Evolutionary conservation across 495 filamentous ascomycete species (phyloP), one percentile per base, ranked within the genome.

Genomic region (Penicillium diatomitis): DNA sequence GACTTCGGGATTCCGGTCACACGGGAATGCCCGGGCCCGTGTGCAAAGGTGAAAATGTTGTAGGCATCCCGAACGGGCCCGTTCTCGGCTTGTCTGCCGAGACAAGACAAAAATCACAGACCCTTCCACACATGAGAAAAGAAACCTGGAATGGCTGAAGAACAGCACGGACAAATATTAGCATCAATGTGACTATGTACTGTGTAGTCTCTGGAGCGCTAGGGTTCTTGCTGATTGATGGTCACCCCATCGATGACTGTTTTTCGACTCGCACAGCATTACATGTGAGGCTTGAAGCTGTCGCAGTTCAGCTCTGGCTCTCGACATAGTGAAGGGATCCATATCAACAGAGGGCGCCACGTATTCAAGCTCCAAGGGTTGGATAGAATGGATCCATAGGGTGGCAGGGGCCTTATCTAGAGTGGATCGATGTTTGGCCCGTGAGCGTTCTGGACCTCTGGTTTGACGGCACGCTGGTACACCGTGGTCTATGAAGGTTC

Each of bases 1-100:
- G 28, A 38, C 28, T 42, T 62, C 59, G 60, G 60, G 54, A 63
- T 61, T 60, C 54, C 60, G 60, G 57, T 55, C 47, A 48, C 54
- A 51, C 57, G 54, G 50, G 51, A 61, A 46, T 38, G 46, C 54
- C 57, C 60, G 54, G 54, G 48, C 28, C 20, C 32, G 20, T 27
- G 11, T 20, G 40, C 20, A 20, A 20, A 20, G 20, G 20, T 20
- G 20, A 20, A 20, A 20, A 20, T 32, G 34, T 44, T 32, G 34
- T 44, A 38, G 41, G 44, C 44, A 53, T 57, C 60, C 60, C 60
- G 60, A 60, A 7, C 11, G 30, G 42, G 44, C 36, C 47, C 50
- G 48, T 47, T 35, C 38, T 48, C 51, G 51, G 50, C 40, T n/a
- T n/a, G n/a, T n/a, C n/a, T n/a, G 50, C 54, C 54, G 50, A 57